Base-by-base conservation (phyloP, 495 filamentous ascomycete genomes). In the Usnea hakonensis region DNA sequence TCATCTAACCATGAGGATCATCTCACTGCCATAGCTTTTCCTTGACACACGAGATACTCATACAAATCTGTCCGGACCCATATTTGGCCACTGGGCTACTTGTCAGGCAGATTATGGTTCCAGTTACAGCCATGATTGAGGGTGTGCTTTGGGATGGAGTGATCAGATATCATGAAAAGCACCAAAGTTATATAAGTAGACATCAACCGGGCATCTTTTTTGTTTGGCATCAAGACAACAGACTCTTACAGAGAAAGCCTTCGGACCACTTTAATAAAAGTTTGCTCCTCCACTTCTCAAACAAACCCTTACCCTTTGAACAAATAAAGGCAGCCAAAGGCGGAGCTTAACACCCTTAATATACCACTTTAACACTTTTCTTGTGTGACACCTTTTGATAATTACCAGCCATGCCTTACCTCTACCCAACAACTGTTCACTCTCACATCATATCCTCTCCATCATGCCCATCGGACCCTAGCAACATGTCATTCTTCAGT, bases 401-500 rank as follows among this genome's bases (percentile, higher is more conserved):
- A 28, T 13, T 14, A 23, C 11, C 26, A 16, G 23, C 26, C 48
- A 67, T 67, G 65, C 65, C 65, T 9, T 67, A 64, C 35, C 57
- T 67, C 0, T 32, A 64, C 21, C 61, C 64, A 54, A 61, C 19
- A 28, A 28, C 64, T 9, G 28, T 23, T 26, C 21, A 59, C n/a
- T 46, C 58, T 26, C 44, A 54, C 36, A 57, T 58, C 35, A 13
- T 61, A 32, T 32, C 65, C 2, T 46, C 38, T 21, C 16, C 41
- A 48, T 43, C 26, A 11, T 21, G 43, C 21, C 19, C 10, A 35
- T 56, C 36, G 19, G 61, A 41, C 11, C 55, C 32, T 32, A 67
- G 38, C 48, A 67, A 30, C 9, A 65, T 67, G 67, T 35, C 57
- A 46, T 55, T 44, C 26, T 44, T 55, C 40, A 64, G 55, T 4